phyloP scores from a whole-genome alignment of 2,329 filamentous ascomycete species.

The Botrytis byssoidea region DNA sequence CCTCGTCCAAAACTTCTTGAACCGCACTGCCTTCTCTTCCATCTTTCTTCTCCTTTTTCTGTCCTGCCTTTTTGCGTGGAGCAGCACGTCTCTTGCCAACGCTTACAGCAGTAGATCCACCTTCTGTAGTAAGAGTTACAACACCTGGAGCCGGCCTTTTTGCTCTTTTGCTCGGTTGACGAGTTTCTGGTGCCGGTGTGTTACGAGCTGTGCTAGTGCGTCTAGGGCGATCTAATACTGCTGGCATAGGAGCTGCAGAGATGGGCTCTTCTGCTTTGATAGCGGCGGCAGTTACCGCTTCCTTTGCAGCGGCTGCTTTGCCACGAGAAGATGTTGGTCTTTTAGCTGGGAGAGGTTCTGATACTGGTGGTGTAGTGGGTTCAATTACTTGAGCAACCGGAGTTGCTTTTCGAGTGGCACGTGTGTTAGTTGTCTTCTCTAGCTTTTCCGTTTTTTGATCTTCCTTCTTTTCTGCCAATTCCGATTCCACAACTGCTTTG shows the following conservation, averaged over 20 bases:
- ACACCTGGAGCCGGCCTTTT: constrained; percentile 72
- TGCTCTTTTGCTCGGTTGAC: constrained; percentile 54
- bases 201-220: constrained; percentile 43
- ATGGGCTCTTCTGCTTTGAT: constrained; percentile 32
- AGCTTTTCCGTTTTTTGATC: constrained; percentile 10
- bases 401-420: constrained; percentile 16
- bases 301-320: constrained; percentile 34
- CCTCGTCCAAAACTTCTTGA: constrained; percentile 54
- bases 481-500: constrained; percentile 1
- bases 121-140: constrained; percentile 51
- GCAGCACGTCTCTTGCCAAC: constrained; percentile 71
- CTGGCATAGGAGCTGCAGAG: constrained; percentile 22
- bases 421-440: constrained; percentile 17
- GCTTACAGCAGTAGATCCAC: constrained; percentile 53
- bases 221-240: constrained; percentile 36
- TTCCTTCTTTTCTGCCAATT: constrained; percentile 16
- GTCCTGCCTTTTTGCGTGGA: constrained; percentile 61
- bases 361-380: constrained; percentile 18
- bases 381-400: constrained; percentile 25
- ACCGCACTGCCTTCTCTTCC: constrained; percentile 45
- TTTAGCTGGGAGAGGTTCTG: constrained; percentile 31
- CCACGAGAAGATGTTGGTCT: constrained; percentile 38
- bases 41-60: constrained; percentile 43
- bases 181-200: constrained; percentile 44
- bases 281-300: constrained; percentile 28